Percentiles rank a stretch among this genome's conserved stretches.
These are phyloP conservation scores for Zoysia pacifica DNA, from an alignment of 176 grass and related monocot genomes.

Conservation along the genomic window DNA sequence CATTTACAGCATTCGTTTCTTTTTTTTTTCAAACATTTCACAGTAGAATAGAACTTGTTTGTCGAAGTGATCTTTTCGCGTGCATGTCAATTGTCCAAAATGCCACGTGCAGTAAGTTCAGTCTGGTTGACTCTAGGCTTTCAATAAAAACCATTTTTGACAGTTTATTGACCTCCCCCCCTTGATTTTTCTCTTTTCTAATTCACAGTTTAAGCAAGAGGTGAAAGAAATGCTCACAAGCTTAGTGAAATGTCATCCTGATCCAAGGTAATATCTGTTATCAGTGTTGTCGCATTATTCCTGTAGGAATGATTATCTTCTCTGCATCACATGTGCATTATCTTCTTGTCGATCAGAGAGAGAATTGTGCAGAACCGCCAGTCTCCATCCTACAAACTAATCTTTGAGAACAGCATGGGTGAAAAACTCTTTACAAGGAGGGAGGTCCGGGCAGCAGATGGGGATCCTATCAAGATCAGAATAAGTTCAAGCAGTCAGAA, in stretches of 20 bases:
- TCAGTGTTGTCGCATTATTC: neutral
- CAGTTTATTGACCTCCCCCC: neutral
- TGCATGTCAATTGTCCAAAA: no score
- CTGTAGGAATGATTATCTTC: neutral
- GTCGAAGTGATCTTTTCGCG: no score
- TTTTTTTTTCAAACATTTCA: no score
- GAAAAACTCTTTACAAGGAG: conserved; percentile 44
- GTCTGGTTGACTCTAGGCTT: neutral
- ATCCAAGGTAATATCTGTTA: neutral
- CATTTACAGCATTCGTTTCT: no score
- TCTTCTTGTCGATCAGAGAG: conserved; percentile 1
- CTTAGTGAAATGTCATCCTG: conserved; percentile 17
- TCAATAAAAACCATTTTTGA: neutral
- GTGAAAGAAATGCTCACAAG: conserved; percentile 32
- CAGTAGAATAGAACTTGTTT: no score
- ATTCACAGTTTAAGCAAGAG: neutral
- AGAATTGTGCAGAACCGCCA: conserved; percentile 20
- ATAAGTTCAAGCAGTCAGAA: neutral
- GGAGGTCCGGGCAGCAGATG: neutral
- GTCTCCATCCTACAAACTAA: conserved; percentile 35
- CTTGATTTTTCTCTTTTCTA: neutral
- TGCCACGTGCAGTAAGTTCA: neutral
- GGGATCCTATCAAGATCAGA: conserved; percentile 30
- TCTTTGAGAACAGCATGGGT: conserved; percentile 31
- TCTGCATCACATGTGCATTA: neutral